A percentile compares a stretch with the other conserved stretches of the same genome.
phyloP scores from a whole-genome alignment of 352 stramenopile genomes.

The Globisporangium perplexum region DNA sequence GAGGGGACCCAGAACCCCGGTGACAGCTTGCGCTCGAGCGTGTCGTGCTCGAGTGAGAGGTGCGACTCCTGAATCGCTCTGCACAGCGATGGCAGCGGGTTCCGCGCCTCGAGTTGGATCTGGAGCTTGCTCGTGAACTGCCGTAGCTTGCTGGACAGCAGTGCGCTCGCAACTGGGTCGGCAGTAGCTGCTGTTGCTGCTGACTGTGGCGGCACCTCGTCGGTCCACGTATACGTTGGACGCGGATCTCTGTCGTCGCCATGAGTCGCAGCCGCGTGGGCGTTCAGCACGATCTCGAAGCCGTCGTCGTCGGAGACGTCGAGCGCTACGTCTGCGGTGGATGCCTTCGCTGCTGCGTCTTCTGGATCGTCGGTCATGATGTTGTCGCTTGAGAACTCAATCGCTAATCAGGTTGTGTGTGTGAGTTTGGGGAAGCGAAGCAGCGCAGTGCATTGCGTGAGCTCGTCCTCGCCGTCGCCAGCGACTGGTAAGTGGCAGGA shows the following conservation, averaged over 20 bases:
- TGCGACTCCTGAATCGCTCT: conserved; percentile 13
- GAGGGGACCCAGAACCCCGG: conserved; percentile 1
- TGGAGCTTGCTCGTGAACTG: conserved; percentile 6
- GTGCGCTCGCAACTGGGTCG: not conserved
- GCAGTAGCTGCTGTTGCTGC: not conserved
- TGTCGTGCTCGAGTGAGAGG: not conserved
- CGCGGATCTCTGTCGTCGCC: not conserved
- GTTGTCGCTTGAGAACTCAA: not conserved
- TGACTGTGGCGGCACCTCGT: not conserved
- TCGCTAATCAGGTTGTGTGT: not conserved
- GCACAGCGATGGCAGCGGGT: conserved; percentile 13
- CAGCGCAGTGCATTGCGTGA: too few species aligned
- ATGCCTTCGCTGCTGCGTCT: not conserved
- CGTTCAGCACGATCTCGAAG: conserved; percentile 1
- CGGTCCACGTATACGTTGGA: not conserved
- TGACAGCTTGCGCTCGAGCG: not conserved
- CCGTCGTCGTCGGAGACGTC: conserved; percentile 5
- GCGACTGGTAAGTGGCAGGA: too few species aligned
- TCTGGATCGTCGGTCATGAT: not conserved
- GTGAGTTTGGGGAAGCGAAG: too few species aligned
- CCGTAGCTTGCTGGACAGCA: not conserved
- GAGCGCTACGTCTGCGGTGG: not conserved
- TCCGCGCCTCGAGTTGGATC: conserved; percentile 13
- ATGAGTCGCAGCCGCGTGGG: not conserved
- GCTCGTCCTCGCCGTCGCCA: too few species aligned